These are phyloP conservation scores for Phytomonas sp. DNA, from an alignment of 208 protist genomes.

Conservation along the genomic window DNA sequence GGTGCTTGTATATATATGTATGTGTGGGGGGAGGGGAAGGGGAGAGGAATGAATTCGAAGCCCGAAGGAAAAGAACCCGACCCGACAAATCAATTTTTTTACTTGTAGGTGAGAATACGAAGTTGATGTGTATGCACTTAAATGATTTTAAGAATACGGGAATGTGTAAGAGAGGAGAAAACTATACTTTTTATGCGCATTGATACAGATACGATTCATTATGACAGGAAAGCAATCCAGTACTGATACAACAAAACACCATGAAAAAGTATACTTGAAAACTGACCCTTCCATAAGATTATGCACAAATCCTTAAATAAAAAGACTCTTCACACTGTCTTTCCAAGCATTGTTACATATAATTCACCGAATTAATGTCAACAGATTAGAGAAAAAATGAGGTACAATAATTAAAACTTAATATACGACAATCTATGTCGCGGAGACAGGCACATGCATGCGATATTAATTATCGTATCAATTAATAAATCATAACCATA, in stretches of 20 bases:
- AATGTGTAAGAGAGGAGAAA: conserved; percentile 16
- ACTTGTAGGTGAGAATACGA: conserved; percentile 1
- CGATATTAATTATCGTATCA: background rate
- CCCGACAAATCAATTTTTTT: background rate
- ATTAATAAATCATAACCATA: conserved; percentile 3
- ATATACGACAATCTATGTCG: background rate
- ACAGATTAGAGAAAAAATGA: background rate
- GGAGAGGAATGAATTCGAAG: background rate
- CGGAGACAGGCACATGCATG: conserved; percentile 5
- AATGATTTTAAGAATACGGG: conserved; percentile 1
- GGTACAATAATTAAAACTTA: background rate
- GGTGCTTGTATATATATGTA: background rate
- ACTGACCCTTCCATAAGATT: background rate
- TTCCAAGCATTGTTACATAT: background rate
- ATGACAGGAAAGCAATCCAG: background rate
- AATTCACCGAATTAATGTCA: background rate
- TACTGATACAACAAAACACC: background rate
- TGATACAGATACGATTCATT: conserved; percentile 1
- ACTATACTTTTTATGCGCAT: conserved; percentile 2
- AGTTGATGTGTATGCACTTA: background rate
- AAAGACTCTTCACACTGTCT: background rate
- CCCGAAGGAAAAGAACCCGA: conserved; percentile 2
- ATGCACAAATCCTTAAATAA: background rate
- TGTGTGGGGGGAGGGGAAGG: background rate
- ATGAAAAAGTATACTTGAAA: background rate